A percentile compares a stretch with the other conserved stretches of the same genome.
phyloP scores from a whole-genome alignment of 257 asterid species.

The Lavandula angustifolia region DNA sequence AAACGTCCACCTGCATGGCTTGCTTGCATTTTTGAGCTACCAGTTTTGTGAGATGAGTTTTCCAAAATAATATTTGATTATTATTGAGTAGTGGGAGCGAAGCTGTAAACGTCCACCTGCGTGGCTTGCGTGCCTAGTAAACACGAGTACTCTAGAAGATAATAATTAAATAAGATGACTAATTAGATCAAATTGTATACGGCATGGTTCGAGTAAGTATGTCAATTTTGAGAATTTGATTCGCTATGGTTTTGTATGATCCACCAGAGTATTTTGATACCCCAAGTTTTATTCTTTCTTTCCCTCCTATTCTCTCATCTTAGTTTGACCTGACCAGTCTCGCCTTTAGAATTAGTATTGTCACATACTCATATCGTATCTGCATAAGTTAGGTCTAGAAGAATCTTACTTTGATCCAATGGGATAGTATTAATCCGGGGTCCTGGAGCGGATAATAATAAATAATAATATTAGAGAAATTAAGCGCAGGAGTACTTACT shows the following conservation, averaged over 20 bases:
- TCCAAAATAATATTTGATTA: too few relatives aligned
- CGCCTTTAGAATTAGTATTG: not conserved
- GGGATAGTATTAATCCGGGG: not conserved
- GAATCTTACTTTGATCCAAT: not conserved
- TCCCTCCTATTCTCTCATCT: not conserved
- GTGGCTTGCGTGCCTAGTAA: too few relatives aligned
- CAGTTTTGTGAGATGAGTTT: too few relatives aligned
- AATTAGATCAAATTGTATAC: too few relatives aligned
- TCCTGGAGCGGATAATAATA: not conserved
- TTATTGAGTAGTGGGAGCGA: too few relatives aligned
- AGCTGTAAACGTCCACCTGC: too few relatives aligned
- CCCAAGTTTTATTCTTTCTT: conserved; percentile 55
- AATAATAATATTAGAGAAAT: not conserved
- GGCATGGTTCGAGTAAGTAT: too few relatives aligned
- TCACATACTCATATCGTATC: not conserved
- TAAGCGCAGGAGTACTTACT: conserved; percentile 10
- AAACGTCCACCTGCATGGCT: too few relatives aligned
- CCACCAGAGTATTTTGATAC: conserved; percentile 85
- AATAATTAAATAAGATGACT: too few relatives aligned
- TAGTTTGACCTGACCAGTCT: not conserved
- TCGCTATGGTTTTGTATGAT: conserved; percentile 87
- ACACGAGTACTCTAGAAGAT: too few relatives aligned
- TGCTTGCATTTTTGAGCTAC: too few relatives aligned
- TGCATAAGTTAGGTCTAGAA: not conserved
- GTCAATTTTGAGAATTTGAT: too few relatives aligned